Conservation (phyloP, 2,329 filamentous ascomycete genomes). For the Pseudocercospora fijiensis region DNA sequence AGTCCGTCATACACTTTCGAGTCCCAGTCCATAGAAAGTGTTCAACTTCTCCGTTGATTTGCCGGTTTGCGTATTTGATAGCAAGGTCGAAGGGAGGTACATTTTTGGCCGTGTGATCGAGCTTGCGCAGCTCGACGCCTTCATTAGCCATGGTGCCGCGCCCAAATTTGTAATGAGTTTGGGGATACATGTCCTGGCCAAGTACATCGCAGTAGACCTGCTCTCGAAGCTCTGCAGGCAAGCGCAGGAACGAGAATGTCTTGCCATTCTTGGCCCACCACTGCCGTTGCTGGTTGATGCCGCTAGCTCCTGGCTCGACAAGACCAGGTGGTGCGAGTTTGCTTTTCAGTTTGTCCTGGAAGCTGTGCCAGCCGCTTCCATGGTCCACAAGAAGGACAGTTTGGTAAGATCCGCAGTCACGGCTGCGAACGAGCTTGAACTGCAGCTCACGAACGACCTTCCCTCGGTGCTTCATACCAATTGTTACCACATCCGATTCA, state of each 20-base stretch:
- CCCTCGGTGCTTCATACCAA: background rate
- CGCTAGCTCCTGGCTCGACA: background rate
- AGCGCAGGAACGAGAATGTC: background rate
- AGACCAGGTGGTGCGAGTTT: background rate
- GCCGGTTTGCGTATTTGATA: background rate
- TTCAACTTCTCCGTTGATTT: background rate
- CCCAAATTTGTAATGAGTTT: background rate
- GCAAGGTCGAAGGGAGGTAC: background rate
- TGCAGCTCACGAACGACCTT: background rate
- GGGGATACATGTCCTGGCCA: background rate
- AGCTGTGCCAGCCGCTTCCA: background rate
- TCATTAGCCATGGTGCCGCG: background rate
- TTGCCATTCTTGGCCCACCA: conserved; percentile 3
- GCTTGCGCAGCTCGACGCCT: background rate
- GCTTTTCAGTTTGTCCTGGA: background rate
- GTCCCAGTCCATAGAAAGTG: background rate
- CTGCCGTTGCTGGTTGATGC: background rate
- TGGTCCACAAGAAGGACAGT: background rate
- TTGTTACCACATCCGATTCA: background rate
- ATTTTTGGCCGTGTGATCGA: background rate
- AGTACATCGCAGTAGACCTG: background rate
- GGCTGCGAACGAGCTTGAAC: background rate
- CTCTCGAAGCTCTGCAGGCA: background rate
- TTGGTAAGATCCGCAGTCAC: background rate
- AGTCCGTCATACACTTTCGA: background rate